Evolutionary conservation across 2,329 filamentous ascomycete species (phyloP).

Genomic region (Neonectria magnoliae): DNA sequence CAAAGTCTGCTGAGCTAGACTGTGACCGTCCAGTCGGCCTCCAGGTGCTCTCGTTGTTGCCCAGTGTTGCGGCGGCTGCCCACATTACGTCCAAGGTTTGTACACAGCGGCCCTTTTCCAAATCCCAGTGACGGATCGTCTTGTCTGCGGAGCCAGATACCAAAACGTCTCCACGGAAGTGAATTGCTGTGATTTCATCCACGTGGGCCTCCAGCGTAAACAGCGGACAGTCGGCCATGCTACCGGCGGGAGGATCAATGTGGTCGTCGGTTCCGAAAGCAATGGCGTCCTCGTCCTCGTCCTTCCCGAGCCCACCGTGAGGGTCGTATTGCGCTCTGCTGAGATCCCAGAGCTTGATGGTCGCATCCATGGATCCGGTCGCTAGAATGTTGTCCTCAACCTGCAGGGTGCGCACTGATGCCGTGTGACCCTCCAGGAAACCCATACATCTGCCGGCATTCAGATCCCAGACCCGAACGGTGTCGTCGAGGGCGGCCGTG

Average conservation of each 20-base stretch:
- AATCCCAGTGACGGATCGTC: slow-evolving; percentile 96
- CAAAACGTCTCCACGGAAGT: slow-evolving; percentile 88
- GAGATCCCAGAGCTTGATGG: slow-evolving; percentile 93
- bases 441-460: slow-evolving; percentile 94
- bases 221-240: slow-evolving; percentile 89
- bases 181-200: slow-evolving; percentile 91
- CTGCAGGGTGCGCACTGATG: slow-evolving; percentile 90
- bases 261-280: slow-evolving; percentile 78
- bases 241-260: slow-evolving; percentile 77
- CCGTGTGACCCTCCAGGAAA: slow-evolving; percentile 90
- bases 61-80: slow-evolving; percentile 84
- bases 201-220: slow-evolving; percentile 90
- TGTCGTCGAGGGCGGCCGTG: slow-evolving; percentile 90
- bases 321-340: slow-evolving; percentile 88
- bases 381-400: slow-evolving; percentile 96
- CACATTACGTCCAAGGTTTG: slow-evolving; percentile 98
- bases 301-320: slow-evolving; percentile 68
- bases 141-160: slow-evolving; percentile 98
- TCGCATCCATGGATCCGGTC: slow-evolving; percentile 94
- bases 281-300: slow-evolving; percentile 73
- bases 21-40: slow-evolving; percentile 72
- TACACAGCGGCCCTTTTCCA: slow-evolving; percentile 95
- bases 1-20: slow-evolving; percentile 83
- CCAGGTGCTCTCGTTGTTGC: slow-evolving; percentile 73
- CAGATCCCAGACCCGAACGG: slow-evolving; percentile 94